Evolutionary conservation across 129 eudicot genomes (phyloP), one percentile per base, ranked within the genome.

Genomic region (Saussurea involucrata): DNA sequence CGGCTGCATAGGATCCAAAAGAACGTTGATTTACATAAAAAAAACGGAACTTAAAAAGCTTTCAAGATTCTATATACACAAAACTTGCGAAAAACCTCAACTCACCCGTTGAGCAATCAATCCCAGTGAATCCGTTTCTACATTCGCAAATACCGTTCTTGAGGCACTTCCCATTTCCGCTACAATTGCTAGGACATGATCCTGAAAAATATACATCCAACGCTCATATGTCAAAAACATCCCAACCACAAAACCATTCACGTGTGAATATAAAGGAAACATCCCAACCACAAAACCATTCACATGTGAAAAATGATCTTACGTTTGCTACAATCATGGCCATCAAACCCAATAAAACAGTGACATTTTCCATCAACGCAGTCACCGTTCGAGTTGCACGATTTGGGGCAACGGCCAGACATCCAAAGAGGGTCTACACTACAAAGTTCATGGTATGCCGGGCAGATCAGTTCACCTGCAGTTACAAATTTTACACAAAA

Each of bases 391-490:
- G 88, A 89, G 85, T 85, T 75, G 24, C 98, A 95, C 9, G 88
- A 88, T 77, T 83, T 86, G 65, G 92, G 98, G 83, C 98, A 95
- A 80, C 79, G 93, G 69, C 96, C 92, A 71, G 91, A 72, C 24
- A 79, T 65, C 17, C 86, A 82, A 64, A 73, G 66, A 25, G 88
- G 85, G 36, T 84, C 79, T 40, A 69, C 71, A 37, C 77, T 87
- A 87, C 98, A 95, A n/a, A 95, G 94, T 89, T 95, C 98, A 66
- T 89, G 94, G 83, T 86, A 89, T 13, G 97, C 89, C 71, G 98
- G 98, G 92, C 98, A 95, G 78, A 86, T 68, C 46, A 95, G 85
- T 75, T 89, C 97, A 80, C 98, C 98, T 95, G 76, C 67, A 85
- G 55, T 32, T 67, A 10, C 27, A 18, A 21, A 58, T 20, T 18